Base-by-base conservation (phyloP, 2,329 filamentous ascomycete genomes). In the Fusarium ramigenum region DNA sequence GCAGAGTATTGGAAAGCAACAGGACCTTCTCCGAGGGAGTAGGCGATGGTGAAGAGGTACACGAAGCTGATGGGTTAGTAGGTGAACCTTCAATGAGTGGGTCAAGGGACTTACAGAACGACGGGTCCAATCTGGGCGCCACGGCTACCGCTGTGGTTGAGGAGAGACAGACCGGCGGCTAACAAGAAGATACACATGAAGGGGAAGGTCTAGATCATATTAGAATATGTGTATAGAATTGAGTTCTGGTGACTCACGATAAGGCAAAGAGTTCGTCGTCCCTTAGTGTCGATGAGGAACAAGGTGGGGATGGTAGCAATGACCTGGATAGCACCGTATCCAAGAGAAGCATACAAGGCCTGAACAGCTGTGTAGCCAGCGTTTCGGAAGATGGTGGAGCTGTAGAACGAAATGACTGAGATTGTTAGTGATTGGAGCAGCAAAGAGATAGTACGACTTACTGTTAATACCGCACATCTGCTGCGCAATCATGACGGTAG, bases 401-500 rank as follows among this genome's bases (percentile, higher is more conserved):
- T 72, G n/a, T 72, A 72, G 60, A 72, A 72, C 0, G 70, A 72
- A 11, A 81, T 80, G 25, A 80, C 76, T 78, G 3, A 19, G 0
- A 2, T 0, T 14, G n/a, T 77, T 30, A 74, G 57, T 2, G 3
- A 3, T 40, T n/a, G 34, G 14, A 10, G 0, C 10, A 9, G 12
- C 15, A 9, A 5, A 16, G 10, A 28, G 4, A 18, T 0, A 0
- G 0, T 15, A 14, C 0, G 43, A 69, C 71, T 63, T 61, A 76
- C 77, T 78, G 61, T 76, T 77, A 61, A 78, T 78, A 18, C 75
- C 77, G 14, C 66, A 79, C 74, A 80, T 80, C 80, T 92, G 90
- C 80, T 93, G 91, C 1, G 89, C 90, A 78, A 92, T 88, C 93
- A 96, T 96, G 73, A 96, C 93, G 2, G 90, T 91, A 65, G 91